A percentile compares a stretch with the other conserved stretches of the same genome.
These are phyloP conservation scores for Aquilaria agallochum DNA, from an alignment of 441 rosid species.

Conservation along the genomic window DNA sequence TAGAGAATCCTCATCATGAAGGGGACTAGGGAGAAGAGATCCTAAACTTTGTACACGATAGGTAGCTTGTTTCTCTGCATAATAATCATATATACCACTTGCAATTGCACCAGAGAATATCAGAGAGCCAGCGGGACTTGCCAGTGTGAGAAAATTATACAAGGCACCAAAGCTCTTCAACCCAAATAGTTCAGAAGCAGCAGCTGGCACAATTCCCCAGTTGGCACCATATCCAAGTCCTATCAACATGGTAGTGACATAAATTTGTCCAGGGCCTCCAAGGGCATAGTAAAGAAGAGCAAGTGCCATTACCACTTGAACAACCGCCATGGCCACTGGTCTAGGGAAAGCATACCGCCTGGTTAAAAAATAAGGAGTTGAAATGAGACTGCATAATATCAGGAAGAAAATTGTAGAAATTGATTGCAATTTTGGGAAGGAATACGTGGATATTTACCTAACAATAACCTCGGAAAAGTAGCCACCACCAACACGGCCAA, in stretches of 20 bases:
- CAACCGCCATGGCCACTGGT: slow-evolving; percentile 47
- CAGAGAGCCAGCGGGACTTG: slow-evolving; percentile 46
- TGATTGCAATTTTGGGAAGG: background rate
- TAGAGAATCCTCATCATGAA: slow-evolving; percentile 24
- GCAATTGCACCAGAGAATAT: slow-evolving; percentile 54
- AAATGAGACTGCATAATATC: slow-evolving; percentile 1
- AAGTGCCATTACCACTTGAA: slow-evolving; percentile 48
- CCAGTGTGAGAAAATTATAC: slow-evolving; percentile 45
- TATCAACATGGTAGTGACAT: slow-evolving; percentile 38
- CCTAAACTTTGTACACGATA: background rate
- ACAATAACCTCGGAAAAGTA: slow-evolving; percentile 51
- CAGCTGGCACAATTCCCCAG: slow-evolving; percentile 51
- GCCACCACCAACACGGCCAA: slow-evolving; percentile 53
- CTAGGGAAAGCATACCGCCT: slow-evolving; percentile 48
- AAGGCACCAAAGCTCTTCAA: slow-evolving; percentile 54
- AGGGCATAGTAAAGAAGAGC: slow-evolving; percentile 45
- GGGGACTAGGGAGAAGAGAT: slow-evolving; percentile 1
- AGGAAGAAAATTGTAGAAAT: background rate
- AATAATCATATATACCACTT: slow-evolving; percentile 53
- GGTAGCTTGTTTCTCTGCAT: slow-evolving; percentile 46
- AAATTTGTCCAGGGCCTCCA: slow-evolving; percentile 48
- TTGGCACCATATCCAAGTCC: slow-evolving; percentile 65
- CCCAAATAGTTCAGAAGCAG: slow-evolving; percentile 56
- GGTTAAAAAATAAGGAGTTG: slow-evolving; percentile 9
- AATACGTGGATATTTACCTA: slow-evolving; percentile 23